Evolutionary conservation across 2,329 filamentous ascomycete species (phyloP), one percentile per base, ranked within the genome.

Genomic region (Macrophomina pseudophaseolina): DNA sequence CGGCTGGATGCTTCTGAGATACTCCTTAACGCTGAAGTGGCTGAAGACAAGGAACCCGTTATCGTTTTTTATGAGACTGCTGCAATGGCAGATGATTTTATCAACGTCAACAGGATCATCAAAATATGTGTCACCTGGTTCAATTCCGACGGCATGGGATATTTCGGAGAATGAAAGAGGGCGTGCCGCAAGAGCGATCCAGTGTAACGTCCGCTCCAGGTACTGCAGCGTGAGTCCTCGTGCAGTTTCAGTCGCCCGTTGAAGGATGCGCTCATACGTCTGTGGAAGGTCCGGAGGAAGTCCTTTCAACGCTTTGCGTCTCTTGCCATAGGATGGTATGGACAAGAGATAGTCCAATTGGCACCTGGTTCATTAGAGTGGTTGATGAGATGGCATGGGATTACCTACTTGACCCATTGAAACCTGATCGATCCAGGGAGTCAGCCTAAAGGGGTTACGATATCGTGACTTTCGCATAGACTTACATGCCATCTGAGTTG

Each of bases 401-500:
- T 32, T 7, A 42, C 53, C 11, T 56, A 56, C 53, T 56, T 56
- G 8, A 60, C 56, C 56, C 56, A 60, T 23, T 60, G 56, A 23
- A 60, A 60, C 56, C 56, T 60, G 12, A 8, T n/a, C 32, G 8
- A 8, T 30, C 30, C 18, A 23, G 23, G 3, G 12, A 30, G 2
- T 33, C 11, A 53, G 28, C 9, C 23, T 3, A 33, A 8, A 11
- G 4, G 8, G 2, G 11, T 23, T 40, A 8, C 7, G 14, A 40
- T 40, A 23, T 23, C 23, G 23, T 3, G 38, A 40, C 38, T 14
- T 14, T 42, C 14, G 33, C 8, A 28, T 54, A 7, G 11, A 54
- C 56, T 60, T 60, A 62, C 58, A 62, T 62, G 30, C 58, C 58
- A 38, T 48, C 58, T 18, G 58, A 62, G 6, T 38, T 33, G 4